Conservation (phyloP, 2,329 filamentous ascomycete genomes). For the Drechslera avenae region DNA sequence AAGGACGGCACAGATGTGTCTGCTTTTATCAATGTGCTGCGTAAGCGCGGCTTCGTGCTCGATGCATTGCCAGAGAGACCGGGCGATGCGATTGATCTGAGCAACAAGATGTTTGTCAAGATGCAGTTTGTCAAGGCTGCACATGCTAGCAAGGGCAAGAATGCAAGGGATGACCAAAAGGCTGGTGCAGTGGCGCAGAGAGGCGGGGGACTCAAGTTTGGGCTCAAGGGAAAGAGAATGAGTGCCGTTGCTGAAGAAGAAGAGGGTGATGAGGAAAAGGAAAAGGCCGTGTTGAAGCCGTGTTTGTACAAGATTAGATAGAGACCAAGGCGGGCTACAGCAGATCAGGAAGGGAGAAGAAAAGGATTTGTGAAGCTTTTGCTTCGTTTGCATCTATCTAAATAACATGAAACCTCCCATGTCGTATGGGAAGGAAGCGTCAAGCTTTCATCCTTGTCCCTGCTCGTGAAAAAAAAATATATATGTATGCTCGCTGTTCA, state of each 20-base stretch:
- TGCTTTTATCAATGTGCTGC: conserved; percentile 83
- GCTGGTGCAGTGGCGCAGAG: conserved; percentile 41
- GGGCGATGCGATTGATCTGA: conserved; percentile 72
- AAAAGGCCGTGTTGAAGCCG: conserved; percentile 81
- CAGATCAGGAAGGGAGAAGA: too few relatives aligned
- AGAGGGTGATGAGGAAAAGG: conserved; percentile 61
- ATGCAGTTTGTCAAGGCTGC: conserved; percentile 93
- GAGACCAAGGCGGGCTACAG: not conserved
- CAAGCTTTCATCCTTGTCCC: too few relatives aligned
- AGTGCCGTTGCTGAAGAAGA: conserved; percentile 32
- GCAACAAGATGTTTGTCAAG: conserved; percentile 98
- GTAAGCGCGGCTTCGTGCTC: conserved; percentile 82
- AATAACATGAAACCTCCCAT: too few relatives aligned
- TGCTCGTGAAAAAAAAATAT: too few relatives aligned
- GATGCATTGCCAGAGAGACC: conserved; percentile 59
- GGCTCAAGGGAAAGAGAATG: conserved; percentile 13
- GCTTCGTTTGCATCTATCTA: too few relatives aligned
- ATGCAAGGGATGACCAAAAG: conserved; percentile 53
- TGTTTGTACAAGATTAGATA: conserved; percentile 89
- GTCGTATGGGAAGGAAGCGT: too few relatives aligned
- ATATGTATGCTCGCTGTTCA: too few relatives aligned
- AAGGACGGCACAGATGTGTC: conserved; percentile 80
- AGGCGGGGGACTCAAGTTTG: conserved; percentile 50
- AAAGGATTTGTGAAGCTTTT: too few relatives aligned
- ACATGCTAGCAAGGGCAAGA: conserved; percentile 76